A percentile compares a stretch with the other conserved stretches of the same genome.
These are phyloP conservation scores for Sordariomycetes sp. DNA, from an alignment of 2,329 filamentous ascomycete genomes.

Conservation along the genomic window DNA sequence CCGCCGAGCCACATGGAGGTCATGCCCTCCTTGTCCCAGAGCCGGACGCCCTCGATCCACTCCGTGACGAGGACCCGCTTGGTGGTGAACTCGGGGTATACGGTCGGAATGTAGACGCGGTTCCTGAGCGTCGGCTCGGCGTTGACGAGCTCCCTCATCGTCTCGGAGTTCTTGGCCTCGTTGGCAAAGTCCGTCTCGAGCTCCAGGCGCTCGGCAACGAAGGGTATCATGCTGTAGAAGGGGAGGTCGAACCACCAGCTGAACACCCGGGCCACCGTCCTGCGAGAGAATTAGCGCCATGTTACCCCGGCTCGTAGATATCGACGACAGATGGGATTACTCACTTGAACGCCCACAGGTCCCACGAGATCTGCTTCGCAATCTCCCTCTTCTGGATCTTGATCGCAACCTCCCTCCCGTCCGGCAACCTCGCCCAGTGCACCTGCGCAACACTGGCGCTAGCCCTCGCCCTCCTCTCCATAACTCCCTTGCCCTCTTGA, in stretches of 20 bases:
- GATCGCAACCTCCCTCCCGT: constrained; percentile 84
- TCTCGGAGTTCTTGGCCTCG: constrained; percentile 77
- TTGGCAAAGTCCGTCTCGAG: constrained; percentile 92
- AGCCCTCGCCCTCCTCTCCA: constrained; percentile 49
- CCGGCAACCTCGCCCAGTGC: constrained; percentile 77
- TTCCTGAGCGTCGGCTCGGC: constrained; percentile 63
- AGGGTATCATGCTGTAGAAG: constrained; percentile 79
- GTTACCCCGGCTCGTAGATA: constrained; percentile 7
- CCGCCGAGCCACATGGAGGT: constrained; percentile 68
- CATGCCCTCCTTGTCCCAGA: constrained; percentile 85
- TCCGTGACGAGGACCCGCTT: constrained; percentile 84
- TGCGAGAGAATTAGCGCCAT: constrained; percentile 14
- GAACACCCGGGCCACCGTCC: constrained; percentile 70
- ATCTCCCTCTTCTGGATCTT: constrained; percentile 98
- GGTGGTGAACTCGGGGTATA: constrained; percentile 72
- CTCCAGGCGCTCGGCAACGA: constrained; percentile 81
- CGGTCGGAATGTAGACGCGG: constrained; percentile 76
- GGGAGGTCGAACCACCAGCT: constrained; percentile 87
- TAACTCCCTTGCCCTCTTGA: constrained; percentile 51
- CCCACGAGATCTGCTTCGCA: constrained; percentile 79
- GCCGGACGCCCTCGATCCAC: constrained; percentile 88
- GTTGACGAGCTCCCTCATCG: constrained; percentile 66
- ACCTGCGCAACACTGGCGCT: constrained; percentile 94
- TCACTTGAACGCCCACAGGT: constrained; percentile 88
- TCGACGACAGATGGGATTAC: constrained; percentile 9